A percentile compares a stretch with the other conserved stretches of the same genome.
These are phyloP conservation scores for Candida suzukii DNA, from an alignment of 805 yeast genomes.

Conservation along the genomic window DNA sequence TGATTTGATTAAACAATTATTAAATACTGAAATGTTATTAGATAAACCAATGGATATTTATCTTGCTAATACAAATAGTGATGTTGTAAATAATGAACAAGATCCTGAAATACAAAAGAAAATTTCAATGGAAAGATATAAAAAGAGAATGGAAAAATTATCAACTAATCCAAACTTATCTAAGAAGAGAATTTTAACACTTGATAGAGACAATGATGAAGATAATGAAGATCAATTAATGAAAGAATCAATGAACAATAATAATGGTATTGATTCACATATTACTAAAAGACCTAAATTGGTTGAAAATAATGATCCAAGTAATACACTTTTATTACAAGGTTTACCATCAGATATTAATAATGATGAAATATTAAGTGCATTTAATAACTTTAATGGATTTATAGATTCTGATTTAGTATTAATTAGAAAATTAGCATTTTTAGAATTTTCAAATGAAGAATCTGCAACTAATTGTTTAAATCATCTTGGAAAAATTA, in stretches of 20 bases:
- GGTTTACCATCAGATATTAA: slow-evolving; percentile 43
- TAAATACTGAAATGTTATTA: slow-evolving; percentile 35
- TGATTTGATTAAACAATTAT: slow-evolving; percentile 32
- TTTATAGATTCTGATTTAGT: slow-evolving; percentile 64
- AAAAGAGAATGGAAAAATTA: slow-evolving; percentile 5
- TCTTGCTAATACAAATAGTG: slow-evolving; percentile 39
- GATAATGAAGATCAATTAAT: too few relatives aligned
- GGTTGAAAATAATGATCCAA: slow-evolving; percentile 42
- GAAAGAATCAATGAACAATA: neutral
- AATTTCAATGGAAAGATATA: slow-evolving; percentile 15
- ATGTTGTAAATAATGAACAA: slow-evolving; percentile 17
- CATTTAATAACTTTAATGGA: slow-evolving; percentile 50
- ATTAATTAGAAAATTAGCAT: slow-evolving; percentile 61
- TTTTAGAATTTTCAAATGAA: slow-evolving; percentile 67
- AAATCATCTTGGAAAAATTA: slow-evolving; percentile 11
- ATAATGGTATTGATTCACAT: neutral
- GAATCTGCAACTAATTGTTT: slow-evolving; percentile 33
- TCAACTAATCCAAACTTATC: slow-evolving; percentile 1
- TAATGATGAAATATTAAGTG: slow-evolving; percentile 30
- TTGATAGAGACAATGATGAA: slow-evolving; percentile 5
- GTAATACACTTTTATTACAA: slow-evolving; percentile 63
- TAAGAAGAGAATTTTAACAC: slow-evolving; percentile 15
- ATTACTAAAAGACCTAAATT: slow-evolving; percentile 12
- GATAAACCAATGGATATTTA: slow-evolving; percentile 42
- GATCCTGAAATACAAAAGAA: slow-evolving; percentile 15